Conservation (phyloP, 305 asterid genomes). For the Fraxinus floribunda region DNA sequence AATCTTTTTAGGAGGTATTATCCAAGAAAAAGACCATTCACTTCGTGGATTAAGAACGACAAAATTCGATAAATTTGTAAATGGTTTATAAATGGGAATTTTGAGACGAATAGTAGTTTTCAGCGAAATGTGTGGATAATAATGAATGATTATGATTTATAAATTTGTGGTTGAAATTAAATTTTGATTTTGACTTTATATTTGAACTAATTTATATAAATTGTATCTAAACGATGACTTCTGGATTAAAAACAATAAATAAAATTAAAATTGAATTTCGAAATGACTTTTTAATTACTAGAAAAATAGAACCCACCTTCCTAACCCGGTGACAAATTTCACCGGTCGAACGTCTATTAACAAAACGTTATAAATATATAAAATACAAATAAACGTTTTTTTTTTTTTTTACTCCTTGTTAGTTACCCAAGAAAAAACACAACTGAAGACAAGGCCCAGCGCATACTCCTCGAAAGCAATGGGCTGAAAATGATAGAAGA, state of each 20-base stretch:
- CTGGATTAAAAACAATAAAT: neutral
- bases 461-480: slow-evolving; percentile 1
- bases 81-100: neutral
- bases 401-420: neutral
- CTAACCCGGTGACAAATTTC: neutral
- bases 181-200: neutral
- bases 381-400: neutral
- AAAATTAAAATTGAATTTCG: neutral
- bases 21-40: neutral
- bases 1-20: neutral
- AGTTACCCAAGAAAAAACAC: neutral
- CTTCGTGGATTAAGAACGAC: neutral
- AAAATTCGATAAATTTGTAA: neutral
- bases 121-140: neutral
- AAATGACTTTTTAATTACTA: neutral
- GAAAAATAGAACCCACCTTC: neutral
- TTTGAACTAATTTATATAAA: neutral
- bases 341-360: neutral
- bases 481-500: slow-evolving; percentile 30
- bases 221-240: neutral
- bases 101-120: neutral
- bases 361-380: neutral
- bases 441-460: neutral
- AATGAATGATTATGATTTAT: neutral
- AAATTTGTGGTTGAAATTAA: neutral